phyloP scores from a whole-genome alignment of 805 yeast species.

The Spathaspora sp. region DNA sequence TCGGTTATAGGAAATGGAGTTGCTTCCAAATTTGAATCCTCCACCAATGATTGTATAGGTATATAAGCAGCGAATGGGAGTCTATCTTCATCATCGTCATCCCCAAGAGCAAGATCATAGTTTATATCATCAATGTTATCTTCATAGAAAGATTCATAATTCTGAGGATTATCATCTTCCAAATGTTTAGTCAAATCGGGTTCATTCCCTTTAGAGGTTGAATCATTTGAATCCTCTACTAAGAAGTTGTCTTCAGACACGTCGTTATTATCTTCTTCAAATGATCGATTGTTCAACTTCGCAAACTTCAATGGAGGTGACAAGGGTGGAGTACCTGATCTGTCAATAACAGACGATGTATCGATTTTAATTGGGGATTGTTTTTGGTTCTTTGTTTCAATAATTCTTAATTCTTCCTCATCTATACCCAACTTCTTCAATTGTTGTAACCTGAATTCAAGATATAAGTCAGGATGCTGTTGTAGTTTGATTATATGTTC shows the following conservation, averaged over 20 bases:
- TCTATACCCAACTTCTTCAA: constrained; percentile 12
- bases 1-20: constrained; percentile 13
- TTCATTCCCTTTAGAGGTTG: constrained; percentile 8
- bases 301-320: constrained; percentile 22
- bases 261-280: neutral
- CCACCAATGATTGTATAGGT: constrained; percentile 20
- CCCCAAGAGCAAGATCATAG: neutral
- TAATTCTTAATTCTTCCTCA: neutral
- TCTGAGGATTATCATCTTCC: neutral
- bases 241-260: constrained; percentile 2
- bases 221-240: constrained; percentile 16
- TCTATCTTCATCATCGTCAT: constrained; percentile 1
- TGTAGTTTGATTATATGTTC: constrained; percentile 31
- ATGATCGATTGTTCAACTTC: constrained; percentile 6
- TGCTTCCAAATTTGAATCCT: neutral
- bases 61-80: constrained; percentile 10
- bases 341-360: neutral
- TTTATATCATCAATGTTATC: constrained; percentile 3
- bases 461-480: constrained; percentile 17
- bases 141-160: constrained; percentile 1
- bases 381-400: neutral
- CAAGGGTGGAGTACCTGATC: constrained; percentile 14
- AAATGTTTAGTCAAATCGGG: neutral
- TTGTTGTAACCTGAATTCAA: constrained; percentile 22
- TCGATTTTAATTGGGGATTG: neutral